phyloP scores from a whole-genome alignment of 495 filamentous ascomycete species.

The Lepraria neglecta region DNA sequence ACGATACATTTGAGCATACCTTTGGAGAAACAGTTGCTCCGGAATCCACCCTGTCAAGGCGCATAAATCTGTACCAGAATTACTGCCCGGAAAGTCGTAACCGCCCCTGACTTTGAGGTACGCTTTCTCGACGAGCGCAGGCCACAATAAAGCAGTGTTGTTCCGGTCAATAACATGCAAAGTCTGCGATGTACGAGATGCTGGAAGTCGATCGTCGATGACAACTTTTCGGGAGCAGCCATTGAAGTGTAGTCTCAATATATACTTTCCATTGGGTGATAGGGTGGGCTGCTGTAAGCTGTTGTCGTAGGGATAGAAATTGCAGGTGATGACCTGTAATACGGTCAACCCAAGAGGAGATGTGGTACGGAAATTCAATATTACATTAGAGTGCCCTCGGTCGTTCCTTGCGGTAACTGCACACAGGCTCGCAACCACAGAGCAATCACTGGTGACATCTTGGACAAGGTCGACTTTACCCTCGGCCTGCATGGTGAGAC shows the following conservation, averaged over 20 bases:
- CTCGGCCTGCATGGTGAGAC: conserved; percentile 48
- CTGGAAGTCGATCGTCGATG: conserved; percentile 87
- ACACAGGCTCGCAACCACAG: conserved; percentile 92
- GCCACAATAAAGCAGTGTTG: conserved; percentile 73
- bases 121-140: conserved; percentile 92
- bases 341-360: conserved; percentile 20
- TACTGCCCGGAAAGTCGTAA: conserved; percentile 98
- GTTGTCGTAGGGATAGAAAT: conserved; percentile 67
- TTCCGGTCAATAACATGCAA: conserved; percentile 86
- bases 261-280: conserved; percentile 79
- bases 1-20: conserved; percentile 31
- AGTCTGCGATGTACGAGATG: conserved; percentile 61
- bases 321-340: conserved; percentile 58
- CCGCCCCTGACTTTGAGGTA: conserved; percentile 95
- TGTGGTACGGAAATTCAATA: conserved; percentile 1
- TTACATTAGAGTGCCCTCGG: conserved; percentile 54
- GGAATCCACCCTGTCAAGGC: conserved; percentile 93
- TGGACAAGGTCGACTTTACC: conserved; percentile 74
- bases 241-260: conserved; percentile 90
- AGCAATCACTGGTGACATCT: conserved; percentile 91
- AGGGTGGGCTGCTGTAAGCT: conserved; percentile 46
- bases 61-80: conserved; percentile 89
- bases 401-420: conserved; percentile 63
- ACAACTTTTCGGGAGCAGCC: conserved; percentile 80
- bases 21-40: conserved; percentile 86